phyloP scores from a whole-genome alignment of 2,329 filamentous ascomycete genomes.

The Ceratocystis ficicola region DNA sequence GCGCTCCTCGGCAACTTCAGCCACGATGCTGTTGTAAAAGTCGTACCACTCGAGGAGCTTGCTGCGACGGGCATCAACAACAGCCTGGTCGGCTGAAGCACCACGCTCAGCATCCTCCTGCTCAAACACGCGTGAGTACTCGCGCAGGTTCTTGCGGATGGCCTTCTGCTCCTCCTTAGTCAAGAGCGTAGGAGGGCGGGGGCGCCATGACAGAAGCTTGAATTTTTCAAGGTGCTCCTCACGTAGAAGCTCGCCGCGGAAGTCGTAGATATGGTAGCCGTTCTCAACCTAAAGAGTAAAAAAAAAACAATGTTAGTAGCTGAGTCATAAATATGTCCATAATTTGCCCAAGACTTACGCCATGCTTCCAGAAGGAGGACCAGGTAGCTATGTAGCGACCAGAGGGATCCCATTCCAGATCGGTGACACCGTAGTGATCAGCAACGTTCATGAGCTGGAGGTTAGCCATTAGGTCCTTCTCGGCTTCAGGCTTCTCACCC shows the following conservation, averaged over 20 bases:
- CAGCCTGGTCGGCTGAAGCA: slow-evolving; percentile 83
- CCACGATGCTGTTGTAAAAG: slow-evolving; percentile 65
- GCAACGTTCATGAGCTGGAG: slow-evolving; percentile 85
- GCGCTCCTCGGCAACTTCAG: slow-evolving; percentile 60
- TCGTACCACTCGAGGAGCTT: slow-evolving; percentile 79
- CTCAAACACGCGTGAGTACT: slow-evolving; percentile 91
- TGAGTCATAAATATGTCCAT: neutral
- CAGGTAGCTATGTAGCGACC: slow-evolving; percentile 89
- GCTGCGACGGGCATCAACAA: slow-evolving; percentile 74
- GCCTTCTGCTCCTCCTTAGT: slow-evolving; percentile 95
- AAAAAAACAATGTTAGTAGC: neutral
- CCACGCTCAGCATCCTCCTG: slow-evolving; percentile 89
- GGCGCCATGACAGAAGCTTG: slow-evolving; percentile 94
- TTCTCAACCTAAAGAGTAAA: slow-evolving; percentile 49
- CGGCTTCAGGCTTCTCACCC: slow-evolving; percentile 82
- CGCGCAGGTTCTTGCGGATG: slow-evolving; percentile 94
- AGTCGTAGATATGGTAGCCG: slow-evolving; percentile 96
- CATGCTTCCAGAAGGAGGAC: slow-evolving; percentile 90
- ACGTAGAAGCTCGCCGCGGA: slow-evolving; percentile 75
- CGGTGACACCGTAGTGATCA: slow-evolving; percentile 95
- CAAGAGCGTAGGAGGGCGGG: slow-evolving; percentile 79
- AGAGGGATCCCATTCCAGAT: slow-evolving; percentile 96
- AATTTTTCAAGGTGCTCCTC: slow-evolving; percentile 94
- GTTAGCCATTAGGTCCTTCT: slow-evolving; percentile 91
- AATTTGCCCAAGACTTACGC: slow-evolving; percentile 48